Base-by-base conservation (phyloP, 257 asterid species). In the Fraxinus quadrangulata region DNA sequence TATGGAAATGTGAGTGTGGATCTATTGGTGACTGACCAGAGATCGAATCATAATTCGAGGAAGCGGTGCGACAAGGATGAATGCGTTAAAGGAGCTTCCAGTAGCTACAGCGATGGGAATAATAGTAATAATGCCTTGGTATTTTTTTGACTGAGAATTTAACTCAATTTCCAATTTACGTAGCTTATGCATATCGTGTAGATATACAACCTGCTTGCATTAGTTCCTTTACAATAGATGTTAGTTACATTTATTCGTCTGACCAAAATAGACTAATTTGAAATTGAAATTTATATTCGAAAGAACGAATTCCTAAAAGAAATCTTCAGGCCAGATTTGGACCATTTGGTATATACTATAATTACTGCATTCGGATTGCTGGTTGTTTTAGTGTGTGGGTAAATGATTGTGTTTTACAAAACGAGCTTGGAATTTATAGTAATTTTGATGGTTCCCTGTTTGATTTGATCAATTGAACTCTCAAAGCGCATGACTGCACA, bases 1-100 rank as follows among this genome's bases (percentile, higher is more conserved):
- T 85, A 76, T 67, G 86, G 86, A 23, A 63, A 63, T 14, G 23
- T 84, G 79, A 88, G 65, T 34, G 67, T 82, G 88, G 91, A 88
- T 87, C 89, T 89, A 24, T 80, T 82, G 89, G 72, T 68, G 78
- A 70, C 81, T 75, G 89, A 86, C 83, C 89, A 81, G 75, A 82
- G 83, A 80, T 82, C 86, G 81, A 87, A 70, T 82, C 84, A 56
- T 28, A 82, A 82, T 78, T 86, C 87, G 14, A 78, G 87, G 86
- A 90, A 90, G 86, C 88, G 86, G 70, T 85, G 88, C 17, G 89
- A 84, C 3, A 84, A 83, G 5, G 87, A 86, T 47, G 87, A 88
- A 4, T 72, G 45, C 45, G 77, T 75, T 33, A 84, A 83, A 65
- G 87, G 85, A 77, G 84, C 89, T 80, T 90, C 89, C n/a, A 81